Conservation (phyloP, 2,329 filamentous ascomycete genomes). For the Graphilbum ipis-grandicollis region DNA sequence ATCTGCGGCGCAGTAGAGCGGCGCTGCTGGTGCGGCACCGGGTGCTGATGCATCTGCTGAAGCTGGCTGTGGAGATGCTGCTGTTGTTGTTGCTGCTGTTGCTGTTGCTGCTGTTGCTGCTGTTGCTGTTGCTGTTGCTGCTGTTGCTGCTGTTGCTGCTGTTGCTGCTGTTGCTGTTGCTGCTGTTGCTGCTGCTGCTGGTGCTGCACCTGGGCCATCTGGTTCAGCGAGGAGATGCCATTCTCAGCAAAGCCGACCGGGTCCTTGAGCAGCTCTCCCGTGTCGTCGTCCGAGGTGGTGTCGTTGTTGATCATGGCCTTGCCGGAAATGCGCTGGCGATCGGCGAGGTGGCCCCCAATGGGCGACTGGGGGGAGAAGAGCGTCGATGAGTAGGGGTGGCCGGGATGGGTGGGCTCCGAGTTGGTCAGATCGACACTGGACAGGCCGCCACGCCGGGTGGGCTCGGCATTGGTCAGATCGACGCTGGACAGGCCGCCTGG, state of each 20-base stretch:
- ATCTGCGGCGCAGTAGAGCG: constrained; percentile 57
- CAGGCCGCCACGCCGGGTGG: not conserved
- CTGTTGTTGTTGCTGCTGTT: not conserved
- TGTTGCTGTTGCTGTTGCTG: not conserved
- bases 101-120: constrained; percentile 10
- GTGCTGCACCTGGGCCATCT: not conserved
- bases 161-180: not conserved
- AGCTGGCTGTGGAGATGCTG: too few species aligned
- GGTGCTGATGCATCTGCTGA: too few species aligned
- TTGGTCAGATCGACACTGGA: constrained; percentile 32
- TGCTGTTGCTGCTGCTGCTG: not conserved
- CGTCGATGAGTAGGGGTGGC: constrained; percentile 32
- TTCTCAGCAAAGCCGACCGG: constrained; percentile 60
- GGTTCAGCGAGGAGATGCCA: constrained; percentile 15
- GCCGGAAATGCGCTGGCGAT: constrained; percentile 39
- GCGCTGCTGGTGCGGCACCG: constrained; percentile 13
- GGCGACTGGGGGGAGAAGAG: constrained; percentile 60
- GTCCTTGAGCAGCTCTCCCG: constrained; percentile 53
- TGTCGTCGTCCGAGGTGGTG: constrained; percentile 52
- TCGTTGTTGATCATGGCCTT: constrained; percentile 59
- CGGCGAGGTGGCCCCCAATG: constrained; percentile 51
- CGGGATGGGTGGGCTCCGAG: constrained; percentile 27
- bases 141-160: constrained; percentile 10
- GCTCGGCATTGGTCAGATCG: not conserved
- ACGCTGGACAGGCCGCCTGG: constrained; percentile 30